Base-by-base conservation (phyloP, 176 grass and related monocot genomes). In the Eremochloa ophiuroides region DNA sequence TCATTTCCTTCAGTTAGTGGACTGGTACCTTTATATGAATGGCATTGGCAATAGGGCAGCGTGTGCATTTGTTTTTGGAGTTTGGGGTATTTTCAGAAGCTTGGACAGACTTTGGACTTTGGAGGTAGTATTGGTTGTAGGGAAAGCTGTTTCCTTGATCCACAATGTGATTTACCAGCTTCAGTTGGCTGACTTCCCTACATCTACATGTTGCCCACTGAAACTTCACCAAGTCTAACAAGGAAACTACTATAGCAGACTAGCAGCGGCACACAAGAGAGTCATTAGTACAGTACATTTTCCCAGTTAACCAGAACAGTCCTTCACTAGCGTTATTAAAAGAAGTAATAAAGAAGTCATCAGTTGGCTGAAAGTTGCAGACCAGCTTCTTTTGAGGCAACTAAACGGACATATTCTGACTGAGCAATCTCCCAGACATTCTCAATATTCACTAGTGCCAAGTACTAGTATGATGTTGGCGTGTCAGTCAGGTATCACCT, bases 331-430 rank as follows among this genome's bases (percentile, higher is more conserved):
- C 4, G 14, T 5, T 47, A 17, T 17, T 13, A 47, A 47, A 47
- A 22, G 10, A 5, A 58, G 4, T n/a, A n/a, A n/a, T n/a, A n/a
- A n/a, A n/a, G n/a, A n/a, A n/a, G n/a, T n/a, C 30, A 37, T 15
- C 50, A 56, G 14, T 7, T 28, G 56, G 37, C 37, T 62, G 25
- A 62, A 77, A 77, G 74, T 77, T 43, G 74, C 38, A 43, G 14
- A 14, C 34, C 13, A 41, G 2, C 56, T 42, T 77, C 74, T 76
- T 76, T 76, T 62, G 55, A 76, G 74, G 74, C 55, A 41, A 68
- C 15, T 2, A 2, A 43, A 43, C 10, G 40, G 10, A 41, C 23
- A 43, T 12, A 46, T 71, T 7, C 23, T 28, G 59, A 60, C n/a
- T n/a, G n/a, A n/a, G 59, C 38, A 12, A 10, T 14, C 10, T 66